phyloP scores from a whole-genome alignment of 805 yeast genomes.

The Yarrowia keelungensis region DNA sequence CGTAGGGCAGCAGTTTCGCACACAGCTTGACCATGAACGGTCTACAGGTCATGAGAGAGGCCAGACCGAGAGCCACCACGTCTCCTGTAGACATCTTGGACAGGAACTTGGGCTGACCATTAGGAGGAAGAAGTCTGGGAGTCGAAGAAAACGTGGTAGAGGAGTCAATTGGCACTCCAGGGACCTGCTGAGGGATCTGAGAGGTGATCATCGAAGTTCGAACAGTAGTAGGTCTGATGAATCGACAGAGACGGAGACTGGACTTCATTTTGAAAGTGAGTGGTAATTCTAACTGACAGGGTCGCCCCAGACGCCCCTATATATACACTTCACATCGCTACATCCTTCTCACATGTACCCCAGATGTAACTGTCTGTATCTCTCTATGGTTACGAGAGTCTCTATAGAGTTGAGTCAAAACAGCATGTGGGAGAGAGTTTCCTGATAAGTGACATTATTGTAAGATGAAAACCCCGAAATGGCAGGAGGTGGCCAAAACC shows the following conservation, averaged over 20 bases:
- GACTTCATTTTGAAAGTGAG: background rate
- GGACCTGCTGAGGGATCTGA: background rate
- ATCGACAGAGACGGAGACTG: background rate
- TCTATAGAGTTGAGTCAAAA: background rate
- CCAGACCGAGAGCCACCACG: conserved; percentile 42
- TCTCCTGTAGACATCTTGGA: conserved; percentile 10
- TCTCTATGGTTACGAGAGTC: too few species aligned
- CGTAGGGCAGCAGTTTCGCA: conserved; percentile 49
- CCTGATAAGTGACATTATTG: background rate
- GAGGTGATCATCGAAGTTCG: background rate
- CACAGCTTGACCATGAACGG: conserved; percentile 48
- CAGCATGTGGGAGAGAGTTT: conserved; percentile 37
- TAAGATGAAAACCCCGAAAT: background rate
- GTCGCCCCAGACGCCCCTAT: background rate
- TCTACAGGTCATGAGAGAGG: conserved; percentile 49
- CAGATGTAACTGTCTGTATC: too few species aligned
- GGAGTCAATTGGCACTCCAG: background rate
- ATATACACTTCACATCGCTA: conserved; percentile 9
- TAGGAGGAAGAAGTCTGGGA: conserved; percentile 18
- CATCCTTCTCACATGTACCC: conserved; percentile 8
- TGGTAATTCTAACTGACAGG: too few species aligned
- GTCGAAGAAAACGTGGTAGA: conserved; percentile 1
- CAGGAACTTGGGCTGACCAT: background rate
- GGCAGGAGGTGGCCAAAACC: conserved; percentile 8
- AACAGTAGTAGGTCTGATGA: conserved; percentile 1